Evolutionary conservation across 192 early-diverging fungal genomes (phyloP), one percentile per base, ranked within the genome.

Genomic region (Gaertneriomyces semiglobifer): DNA sequence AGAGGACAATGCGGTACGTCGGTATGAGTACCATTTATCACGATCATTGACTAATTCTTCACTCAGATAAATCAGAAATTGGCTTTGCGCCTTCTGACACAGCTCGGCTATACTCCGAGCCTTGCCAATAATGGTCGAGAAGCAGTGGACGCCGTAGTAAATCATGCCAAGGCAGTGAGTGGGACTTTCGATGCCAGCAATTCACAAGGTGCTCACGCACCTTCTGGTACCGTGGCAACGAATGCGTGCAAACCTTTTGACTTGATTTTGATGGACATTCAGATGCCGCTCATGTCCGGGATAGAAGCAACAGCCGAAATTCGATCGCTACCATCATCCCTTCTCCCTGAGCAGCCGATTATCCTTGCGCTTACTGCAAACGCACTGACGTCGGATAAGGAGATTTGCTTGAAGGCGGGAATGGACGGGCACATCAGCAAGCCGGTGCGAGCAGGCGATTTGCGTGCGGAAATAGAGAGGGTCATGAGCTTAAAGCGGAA

Each of bases 321-420:
- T 18, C 65, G 66, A 3, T 10, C n/a, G 0, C 25, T 33, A 33
- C 25, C 25, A 33, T 33, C 25, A 33, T 40, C 57, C 11, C 54
- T 59, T n/a, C 6, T 50, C 7, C 41, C 44, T 41, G 39, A 41
- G 6, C 60, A 58, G 16, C 65, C 66, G 10, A 40, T 45, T 18
- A 73, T 73, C 44, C 7, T 69, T 38, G 72, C 72, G 7, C 16
- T 73, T 41, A 73, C 72, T 5, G 72, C 72, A 19, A 68, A 69
- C 53, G 72, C 66, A 39, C 52, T 68, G 66, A 60, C 61, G 19
- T 53, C 60, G 7, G 72, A 73, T 62, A 50, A 57, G 9, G 48
- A 60, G n/a, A 45, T 12, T 8, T 73, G 72, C 60, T 51, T 73
- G 16, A 46, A 52, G 8, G 66, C 66, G 7, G 72, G 72, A 6